Evolutionary conservation across 495 filamentous ascomycete genomes (phyloP).

Genomic region (Aspergillus sclerotioniger): DNA sequence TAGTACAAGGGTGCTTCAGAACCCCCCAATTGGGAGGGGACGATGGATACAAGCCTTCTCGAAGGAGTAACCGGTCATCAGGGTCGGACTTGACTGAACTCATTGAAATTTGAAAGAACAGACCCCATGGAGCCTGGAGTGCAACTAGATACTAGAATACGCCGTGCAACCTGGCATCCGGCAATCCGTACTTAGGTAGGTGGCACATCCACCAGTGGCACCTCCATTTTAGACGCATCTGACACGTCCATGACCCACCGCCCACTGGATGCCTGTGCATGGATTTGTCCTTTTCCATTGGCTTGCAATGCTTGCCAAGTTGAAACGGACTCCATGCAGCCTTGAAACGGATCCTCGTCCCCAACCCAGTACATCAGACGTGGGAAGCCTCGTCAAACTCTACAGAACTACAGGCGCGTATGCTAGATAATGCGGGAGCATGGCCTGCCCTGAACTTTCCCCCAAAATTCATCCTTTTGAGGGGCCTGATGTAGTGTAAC

Average conservation of each 20-base stretch:
- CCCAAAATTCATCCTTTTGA: neutral
- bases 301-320: neutral
- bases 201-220: neutral
- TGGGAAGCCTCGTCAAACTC: neutral
- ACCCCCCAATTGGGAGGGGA: neutral
- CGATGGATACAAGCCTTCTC: neutral
- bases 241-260: constrained; percentile 28
- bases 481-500: neutral
- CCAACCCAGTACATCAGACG: neutral
- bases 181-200: too few species aligned
- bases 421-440: neutral
- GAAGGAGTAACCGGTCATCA: neutral
- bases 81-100: neutral
- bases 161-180: neutral
- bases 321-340: constrained; percentile 12
- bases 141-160: neutral
- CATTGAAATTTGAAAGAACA: too few species aligned
- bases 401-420: neutral
- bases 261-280: constrained; percentile 12
- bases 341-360: constrained; percentile 11
- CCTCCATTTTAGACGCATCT: constrained; percentile 11
- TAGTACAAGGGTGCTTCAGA: neutral
- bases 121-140: too few species aligned
- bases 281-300: neutral
- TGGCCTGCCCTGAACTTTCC: neutral